A percentile compares a stretch with the other conserved stretches of the same genome.
Conservation (phyloP, 768 basidiomycete species). For the Tulasnella sp. region DNA sequence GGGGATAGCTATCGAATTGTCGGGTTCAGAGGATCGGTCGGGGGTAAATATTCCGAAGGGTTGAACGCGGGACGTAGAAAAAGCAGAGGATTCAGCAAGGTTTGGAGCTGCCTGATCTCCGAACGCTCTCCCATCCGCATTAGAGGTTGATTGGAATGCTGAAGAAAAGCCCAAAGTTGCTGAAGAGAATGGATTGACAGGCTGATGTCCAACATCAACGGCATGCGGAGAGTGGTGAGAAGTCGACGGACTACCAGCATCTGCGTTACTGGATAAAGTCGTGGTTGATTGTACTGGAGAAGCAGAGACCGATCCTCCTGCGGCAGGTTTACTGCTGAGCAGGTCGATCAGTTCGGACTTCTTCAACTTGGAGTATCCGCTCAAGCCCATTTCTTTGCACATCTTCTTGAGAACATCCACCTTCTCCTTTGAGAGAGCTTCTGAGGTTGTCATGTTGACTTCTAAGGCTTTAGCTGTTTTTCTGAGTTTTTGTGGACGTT, state of each 20-base stretch:
- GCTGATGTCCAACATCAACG: neutral
- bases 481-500: neutral
- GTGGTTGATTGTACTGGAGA: neutral
- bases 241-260: neutral
- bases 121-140: too few relatives aligned
- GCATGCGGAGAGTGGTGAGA: neutral
- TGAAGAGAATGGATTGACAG: neutral
- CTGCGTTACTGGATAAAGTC: neutral
- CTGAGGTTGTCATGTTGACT: neutral
- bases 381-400: conserved; percentile 55
- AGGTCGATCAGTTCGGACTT: conserved; percentile 50
- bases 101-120: conserved; percentile 12
- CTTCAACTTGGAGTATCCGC: conserved; percentile 59
- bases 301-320: neutral
- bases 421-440: conserved; percentile 36
- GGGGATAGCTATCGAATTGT: neutral
- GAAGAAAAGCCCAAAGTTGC: neutral
- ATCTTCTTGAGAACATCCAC: conserved; percentile 57
- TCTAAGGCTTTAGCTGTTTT: neutral
- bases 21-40: neutral
- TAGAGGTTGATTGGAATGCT: neutral
- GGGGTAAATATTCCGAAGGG: neutral
- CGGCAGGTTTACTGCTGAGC: neutral
- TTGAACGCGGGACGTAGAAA: neutral
- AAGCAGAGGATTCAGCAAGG: neutral